These are phyloP conservation scores for Protomyces arabidopsidicola DNA, from an alignment of 1,139 yeast species.

Conservation along the genomic window DNA sequence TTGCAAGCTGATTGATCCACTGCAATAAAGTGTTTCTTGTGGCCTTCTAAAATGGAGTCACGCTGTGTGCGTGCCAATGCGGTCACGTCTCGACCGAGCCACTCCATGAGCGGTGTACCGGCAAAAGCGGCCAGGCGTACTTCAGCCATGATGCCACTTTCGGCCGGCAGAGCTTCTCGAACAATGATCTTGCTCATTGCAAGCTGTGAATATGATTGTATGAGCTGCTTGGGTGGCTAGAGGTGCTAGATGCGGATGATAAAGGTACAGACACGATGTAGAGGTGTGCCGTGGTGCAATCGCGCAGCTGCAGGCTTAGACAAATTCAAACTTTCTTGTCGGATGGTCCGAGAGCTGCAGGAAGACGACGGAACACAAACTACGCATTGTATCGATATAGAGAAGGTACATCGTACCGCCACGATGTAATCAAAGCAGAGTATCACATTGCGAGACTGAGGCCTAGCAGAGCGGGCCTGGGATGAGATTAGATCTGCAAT, in stretches of 20 bases:
- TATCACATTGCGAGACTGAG: too few species aligned
- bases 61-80: background rate
- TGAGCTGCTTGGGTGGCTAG: too few species aligned
- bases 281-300: background rate
- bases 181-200: background rate
- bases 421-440: too few species aligned
- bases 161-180: background rate
- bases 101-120: background rate
- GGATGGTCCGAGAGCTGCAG: too few species aligned
- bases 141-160: background rate
- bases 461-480: too few species aligned
- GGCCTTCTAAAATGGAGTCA: background rate
- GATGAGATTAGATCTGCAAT: too few species aligned
- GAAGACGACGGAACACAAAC: too few species aligned
- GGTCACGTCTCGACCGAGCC: background rate
- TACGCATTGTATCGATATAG: too few species aligned
- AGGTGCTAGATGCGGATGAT: too few species aligned
- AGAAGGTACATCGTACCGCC: too few species aligned
- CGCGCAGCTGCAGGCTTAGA: background rate
- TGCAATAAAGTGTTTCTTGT: background rate
- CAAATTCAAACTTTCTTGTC: too few species aligned
- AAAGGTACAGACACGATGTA: background rate
- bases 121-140: background rate
- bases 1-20: background rate
- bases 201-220: background rate